These are phyloP conservation scores for Raphanus raphanistrum DNA, from an alignment of 345 rosid genomes.

Conservation along the genomic window DNA sequence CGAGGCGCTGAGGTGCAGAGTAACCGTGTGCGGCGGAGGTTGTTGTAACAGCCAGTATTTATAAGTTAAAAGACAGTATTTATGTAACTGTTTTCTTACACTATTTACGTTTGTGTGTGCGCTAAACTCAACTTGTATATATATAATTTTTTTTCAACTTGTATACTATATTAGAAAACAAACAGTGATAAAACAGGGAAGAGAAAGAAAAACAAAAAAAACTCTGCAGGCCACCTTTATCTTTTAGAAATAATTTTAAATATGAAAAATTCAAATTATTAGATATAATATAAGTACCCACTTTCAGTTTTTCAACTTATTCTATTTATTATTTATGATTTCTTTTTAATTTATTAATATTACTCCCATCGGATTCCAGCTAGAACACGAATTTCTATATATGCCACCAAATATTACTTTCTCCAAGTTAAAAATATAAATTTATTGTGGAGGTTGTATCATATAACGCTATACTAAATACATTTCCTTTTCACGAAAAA, in stretches of 20 bases:
- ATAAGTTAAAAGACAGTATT: no score
- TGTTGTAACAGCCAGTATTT: no score
- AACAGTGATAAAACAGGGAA: not conserved
- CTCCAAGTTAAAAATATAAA: constrained; percentile 16
- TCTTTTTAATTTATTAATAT: constrained; percentile 20
- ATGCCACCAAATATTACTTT: not conserved
- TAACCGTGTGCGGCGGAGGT: no score
- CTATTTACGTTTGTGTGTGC: not conserved
- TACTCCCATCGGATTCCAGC: constrained; percentile 56
- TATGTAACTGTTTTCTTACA: not conserved
- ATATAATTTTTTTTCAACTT: no score
- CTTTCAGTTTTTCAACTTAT: constrained; percentile 41
- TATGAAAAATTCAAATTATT: constrained; percentile 27
- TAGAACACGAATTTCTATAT: constrained; percentile 43
- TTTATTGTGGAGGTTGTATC: constrained; percentile 16
- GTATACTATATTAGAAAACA: not conserved
- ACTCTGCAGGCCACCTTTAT: constrained; percentile 39
- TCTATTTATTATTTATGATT: constrained; percentile 21
- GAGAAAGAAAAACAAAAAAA: not conserved
- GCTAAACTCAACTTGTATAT: not conserved
- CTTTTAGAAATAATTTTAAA: constrained; percentile 8
- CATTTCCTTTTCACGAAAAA: constrained; percentile 27
- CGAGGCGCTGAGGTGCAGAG: no score
- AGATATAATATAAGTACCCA: constrained; percentile 37
- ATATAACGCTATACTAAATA: constrained; percentile 21